Conservation (phyloP, 306 rosid genomes). For the Cicer yamashitae region DNA sequence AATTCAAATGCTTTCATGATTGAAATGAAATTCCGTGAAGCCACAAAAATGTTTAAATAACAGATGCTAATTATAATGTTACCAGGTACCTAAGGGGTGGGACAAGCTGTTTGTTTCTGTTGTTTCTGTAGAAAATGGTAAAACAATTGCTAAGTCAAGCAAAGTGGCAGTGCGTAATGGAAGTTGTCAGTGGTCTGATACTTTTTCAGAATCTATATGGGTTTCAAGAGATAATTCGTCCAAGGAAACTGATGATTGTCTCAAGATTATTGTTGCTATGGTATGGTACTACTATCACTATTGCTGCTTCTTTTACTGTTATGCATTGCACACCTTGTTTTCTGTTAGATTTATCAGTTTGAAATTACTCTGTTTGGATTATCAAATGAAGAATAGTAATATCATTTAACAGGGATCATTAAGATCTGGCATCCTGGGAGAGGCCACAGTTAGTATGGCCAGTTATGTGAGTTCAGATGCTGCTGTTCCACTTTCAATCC, state of each 20-base stretch:
- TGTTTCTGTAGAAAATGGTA: slow-evolving; percentile 57
- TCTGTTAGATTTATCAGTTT: slow-evolving; percentile 36
- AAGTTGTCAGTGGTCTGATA: slow-evolving; percentile 65
- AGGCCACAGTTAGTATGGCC: slow-evolving; percentile 57
- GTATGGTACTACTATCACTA: slow-evolving; percentile 53
- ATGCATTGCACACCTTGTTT: slow-evolving; percentile 16
- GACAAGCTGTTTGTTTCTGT: slow-evolving; percentile 68
- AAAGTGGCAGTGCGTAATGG: slow-evolving; percentile 62
- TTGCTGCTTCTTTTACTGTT: slow-evolving; percentile 32
- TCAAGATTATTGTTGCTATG: slow-evolving; percentile 66
- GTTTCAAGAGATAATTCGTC: slow-evolving; percentile 52
- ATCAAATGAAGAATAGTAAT: slow-evolving; percentile 2
- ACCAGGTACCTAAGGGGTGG: slow-evolving; percentile 75
- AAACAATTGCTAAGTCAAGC: slow-evolving; percentile 52
- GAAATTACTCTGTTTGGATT: slow-evolving; percentile 36
- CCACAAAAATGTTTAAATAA: slow-evolving; percentile 21
- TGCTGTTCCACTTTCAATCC: slow-evolving; percentile 58
- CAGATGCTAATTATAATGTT: slow-evolving; percentile 39
- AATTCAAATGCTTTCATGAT: slow-evolving; percentile 2
- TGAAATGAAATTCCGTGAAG: slow-evolving; percentile 10
- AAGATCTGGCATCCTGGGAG: slow-evolving; percentile 66
- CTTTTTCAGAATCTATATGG: slow-evolving; percentile 55
- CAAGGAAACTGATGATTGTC: slow-evolving; percentile 53
- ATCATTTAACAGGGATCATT: slow-evolving; percentile 57
- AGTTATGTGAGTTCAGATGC: slow-evolving; percentile 54